These are phyloP conservation scores for Delitschia confertaspora DNA, from an alignment of 495 filamentous ascomycete species.

Conservation along the genomic window DNA sequence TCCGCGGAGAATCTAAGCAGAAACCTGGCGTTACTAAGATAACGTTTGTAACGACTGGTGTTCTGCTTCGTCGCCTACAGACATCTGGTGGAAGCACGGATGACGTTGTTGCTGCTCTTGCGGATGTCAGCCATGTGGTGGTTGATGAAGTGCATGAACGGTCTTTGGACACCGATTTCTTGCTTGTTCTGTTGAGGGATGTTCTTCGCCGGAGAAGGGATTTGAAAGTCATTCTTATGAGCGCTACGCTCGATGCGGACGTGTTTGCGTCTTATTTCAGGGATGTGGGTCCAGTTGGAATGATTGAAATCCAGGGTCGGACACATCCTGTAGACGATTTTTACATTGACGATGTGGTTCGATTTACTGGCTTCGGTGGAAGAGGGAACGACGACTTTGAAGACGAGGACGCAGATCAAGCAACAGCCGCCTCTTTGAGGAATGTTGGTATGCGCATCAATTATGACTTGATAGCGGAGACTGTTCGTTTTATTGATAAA, in stretches of 20 bases:
- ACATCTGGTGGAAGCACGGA: conserved; percentile 71
- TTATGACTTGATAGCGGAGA: conserved; percentile 76
- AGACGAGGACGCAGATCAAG: conserved; percentile 29
- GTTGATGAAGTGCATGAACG: conserved; percentile 97
- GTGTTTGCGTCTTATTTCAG: conserved; percentile 83
- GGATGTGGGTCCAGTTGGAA: conserved; percentile 54
- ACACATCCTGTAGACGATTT: conserved; percentile 86
- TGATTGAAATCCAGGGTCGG: conserved; percentile 78
- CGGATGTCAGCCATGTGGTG: conserved; percentile 87
- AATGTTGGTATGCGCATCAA: conserved; percentile 81
- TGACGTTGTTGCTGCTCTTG: conserved; percentile 60
- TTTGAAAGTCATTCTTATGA: conserved; percentile 94
- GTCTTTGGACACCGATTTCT: conserved; percentile 89
- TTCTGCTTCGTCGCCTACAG: conserved; percentile 82
- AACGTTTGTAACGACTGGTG: conserved; percentile 93
- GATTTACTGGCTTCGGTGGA: conserved; percentile 59
- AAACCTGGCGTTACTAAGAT: conserved; percentile 66
- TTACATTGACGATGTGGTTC: conserved; percentile 83
- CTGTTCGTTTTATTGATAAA: conserved; percentile 68
- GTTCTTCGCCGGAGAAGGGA: conserved; percentile 68
- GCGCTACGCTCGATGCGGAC: conserved; percentile 84
- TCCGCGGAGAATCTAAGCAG: conserved; percentile 77
- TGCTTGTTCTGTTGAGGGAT: conserved; percentile 79
- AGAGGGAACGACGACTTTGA: conserved; percentile 17
- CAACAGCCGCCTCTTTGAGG: conserved; percentile 58